phyloP scores from a whole-genome alignment of 768 basidiomycete genomes.

The Tylopilus balloui region DNA sequence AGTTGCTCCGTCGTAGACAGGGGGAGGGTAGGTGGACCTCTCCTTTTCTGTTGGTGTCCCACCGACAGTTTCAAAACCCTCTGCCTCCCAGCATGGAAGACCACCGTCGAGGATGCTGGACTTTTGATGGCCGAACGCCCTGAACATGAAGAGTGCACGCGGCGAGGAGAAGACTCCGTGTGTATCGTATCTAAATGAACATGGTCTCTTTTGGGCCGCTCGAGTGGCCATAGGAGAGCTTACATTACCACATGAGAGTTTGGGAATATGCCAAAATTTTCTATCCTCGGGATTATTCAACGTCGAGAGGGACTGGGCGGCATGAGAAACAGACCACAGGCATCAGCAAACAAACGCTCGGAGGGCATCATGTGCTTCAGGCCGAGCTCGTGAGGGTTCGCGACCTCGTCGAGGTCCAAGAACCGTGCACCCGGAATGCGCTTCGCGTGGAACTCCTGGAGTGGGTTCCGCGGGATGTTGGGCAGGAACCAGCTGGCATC shows the following conservation, averaged over 20 bases:
- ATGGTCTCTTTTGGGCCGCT: slow-evolving; percentile 6
- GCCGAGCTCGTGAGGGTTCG: slow-evolving; percentile 68
- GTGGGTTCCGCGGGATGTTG: slow-evolving; percentile 64
- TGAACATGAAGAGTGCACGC: slow-evolving; percentile 91
- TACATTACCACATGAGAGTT: slow-evolving; percentile 81
- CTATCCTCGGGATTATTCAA: slow-evolving; percentile 37
- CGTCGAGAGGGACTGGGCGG: slow-evolving; percentile 4
- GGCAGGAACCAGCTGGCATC: slow-evolving; percentile 97
- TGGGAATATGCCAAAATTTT: slow-evolving; percentile 65
- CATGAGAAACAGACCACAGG: slow-evolving; percentile 59
- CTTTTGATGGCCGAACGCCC: slow-evolving; percentile 80
- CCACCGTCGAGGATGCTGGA: slow-evolving; percentile 94
- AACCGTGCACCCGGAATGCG: slow-evolving; percentile 70
- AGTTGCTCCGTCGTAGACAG: slow-evolving; percentile 44
- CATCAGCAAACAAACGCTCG: slow-evolving; percentile 62
- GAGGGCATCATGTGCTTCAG: slow-evolving; percentile 94
- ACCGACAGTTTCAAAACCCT: slow-evolving; percentile 52
- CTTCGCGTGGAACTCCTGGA: slow-evolving; percentile 61
- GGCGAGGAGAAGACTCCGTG: slow-evolving; percentile 91
- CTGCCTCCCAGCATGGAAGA: slow-evolving; percentile 73
- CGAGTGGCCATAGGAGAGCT: slow-evolving; percentile 18
- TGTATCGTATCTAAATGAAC: slow-evolving; percentile 68
- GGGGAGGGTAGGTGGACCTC: slow-evolving; percentile 45
- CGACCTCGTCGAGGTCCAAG: slow-evolving; percentile 77
- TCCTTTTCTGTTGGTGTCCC: slow-evolving; percentile 22